Base-by-base conservation (phyloP, 1,284 basidiomycete genomes). In the Apiotrichum domesticum region DNA sequence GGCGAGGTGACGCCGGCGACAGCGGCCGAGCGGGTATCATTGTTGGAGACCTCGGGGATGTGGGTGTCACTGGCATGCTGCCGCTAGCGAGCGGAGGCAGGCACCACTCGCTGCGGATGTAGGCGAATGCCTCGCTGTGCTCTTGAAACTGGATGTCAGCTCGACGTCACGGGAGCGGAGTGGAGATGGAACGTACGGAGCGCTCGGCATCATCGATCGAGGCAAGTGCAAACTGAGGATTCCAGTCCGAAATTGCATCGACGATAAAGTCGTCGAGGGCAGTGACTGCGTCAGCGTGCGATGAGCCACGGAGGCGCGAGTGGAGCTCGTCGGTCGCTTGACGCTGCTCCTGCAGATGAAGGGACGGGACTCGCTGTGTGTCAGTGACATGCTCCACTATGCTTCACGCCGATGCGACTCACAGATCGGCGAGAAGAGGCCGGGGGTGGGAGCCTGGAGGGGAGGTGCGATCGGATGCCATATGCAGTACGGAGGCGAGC, bases 91-190 rank as follows among this genome's bases (percentile, higher is more conserved):
- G 8, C 2, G 35, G 47, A 10, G 47, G 35, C 8, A 49, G 35
- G n/a, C 35, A 37, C 47, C 47, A 49, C n/a, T 49, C 47, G 35
- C 47, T 49, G 21, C 47, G 47, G 9, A 49, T 49, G 15, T 49
- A 49, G 15, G 47, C 47, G 9, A 49, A 49, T 5, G 47, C 47
- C 15, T 40, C 47, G 6, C 35, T 9, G 29, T 49, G 47, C n/a
- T 49, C 47, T 5, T 4, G 35, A 14, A 49, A 49, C 47, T 49
- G 35, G 32, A 13, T 29, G 47, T 49, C 9, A 49, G 47, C 15
- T 35, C 21, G 46, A 35, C 13, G 46, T 47, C 46, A 37, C 15
- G 2, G 3, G 35, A 10, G 4, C n/a, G 5, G 11, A 6, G 21
- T 21, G 8, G 7, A 46, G 33, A 46, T 29, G 11, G 14, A 34